These are phyloP conservation scores for Cyberlindnera euphorbiae DNA, from an alignment of 805 yeast species.

Conservation along the genomic window DNA sequence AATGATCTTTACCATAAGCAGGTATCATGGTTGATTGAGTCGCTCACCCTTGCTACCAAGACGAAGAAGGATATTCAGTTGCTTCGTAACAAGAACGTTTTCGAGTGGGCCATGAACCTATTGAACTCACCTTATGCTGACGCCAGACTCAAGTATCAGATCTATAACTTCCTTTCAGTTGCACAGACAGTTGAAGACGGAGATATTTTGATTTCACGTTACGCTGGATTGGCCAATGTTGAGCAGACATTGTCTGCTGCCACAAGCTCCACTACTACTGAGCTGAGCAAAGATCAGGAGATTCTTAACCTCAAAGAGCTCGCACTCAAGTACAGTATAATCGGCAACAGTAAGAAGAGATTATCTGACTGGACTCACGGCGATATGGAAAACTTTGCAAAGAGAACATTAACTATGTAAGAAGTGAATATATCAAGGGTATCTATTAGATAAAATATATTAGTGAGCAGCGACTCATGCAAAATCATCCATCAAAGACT, in stretches of 20 bases:
- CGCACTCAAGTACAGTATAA: conserved; percentile 38
- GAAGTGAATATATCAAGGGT: neutral
- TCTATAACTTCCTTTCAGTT: conserved; percentile 40
- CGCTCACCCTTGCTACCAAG: conserved; percentile 43
- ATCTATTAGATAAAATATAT: neutral
- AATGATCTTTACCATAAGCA: conserved; percentile 52
- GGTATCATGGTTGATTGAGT: conserved; percentile 59
- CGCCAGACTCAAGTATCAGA: conserved; percentile 33
- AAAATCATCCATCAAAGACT: conserved; percentile 23
- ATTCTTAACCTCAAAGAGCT: conserved; percentile 42
- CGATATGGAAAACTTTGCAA: conserved; percentile 43
- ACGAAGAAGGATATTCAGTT: conserved; percentile 47
- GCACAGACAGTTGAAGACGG: conserved; percentile 54
- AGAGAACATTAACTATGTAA: conserved; percentile 30
- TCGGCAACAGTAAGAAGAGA: conserved; percentile 47
- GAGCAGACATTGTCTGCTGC: conserved; percentile 28
- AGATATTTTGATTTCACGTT: conserved; percentile 54
- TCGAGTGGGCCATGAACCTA: conserved; percentile 65
- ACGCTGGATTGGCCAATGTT: conserved; percentile 38
- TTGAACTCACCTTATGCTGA: conserved; percentile 45
- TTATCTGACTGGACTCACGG: conserved; percentile 55
- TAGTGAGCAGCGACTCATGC: neutral
- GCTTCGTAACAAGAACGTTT: conserved; percentile 46
- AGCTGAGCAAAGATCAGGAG: conserved; percentile 24
- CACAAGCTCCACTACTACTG: neutral